These are phyloP conservation scores for Amanita inopinata DNA, from an alignment of 768 basidiomycete genomes.

Conservation along the genomic window DNA sequence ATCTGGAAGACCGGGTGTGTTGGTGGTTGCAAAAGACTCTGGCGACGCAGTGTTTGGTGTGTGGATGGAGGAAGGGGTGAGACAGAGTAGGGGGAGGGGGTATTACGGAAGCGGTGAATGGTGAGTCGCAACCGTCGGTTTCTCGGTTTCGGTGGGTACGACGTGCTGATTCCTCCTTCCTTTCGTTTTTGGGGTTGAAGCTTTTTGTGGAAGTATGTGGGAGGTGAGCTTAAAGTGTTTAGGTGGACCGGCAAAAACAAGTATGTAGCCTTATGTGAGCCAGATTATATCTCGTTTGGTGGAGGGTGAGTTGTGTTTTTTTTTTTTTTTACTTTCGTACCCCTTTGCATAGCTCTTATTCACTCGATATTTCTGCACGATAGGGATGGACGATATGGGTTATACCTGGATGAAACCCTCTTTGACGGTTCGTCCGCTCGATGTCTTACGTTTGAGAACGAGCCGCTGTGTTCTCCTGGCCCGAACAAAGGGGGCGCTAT, in stretches of 20 bases:
- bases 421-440: slow-evolving; percentile 75
- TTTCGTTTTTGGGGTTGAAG: slow-evolving; percentile 27
- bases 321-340: slow-evolving; percentile 1
- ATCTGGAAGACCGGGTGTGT: slow-evolving; percentile 3
- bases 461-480: slow-evolving; percentile 57
- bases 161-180: slow-evolving; percentile 2
- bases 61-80: slow-evolving; percentile 71
- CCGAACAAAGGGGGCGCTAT: slow-evolving; percentile 37
- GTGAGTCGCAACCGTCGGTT: slow-evolving; percentile 29
- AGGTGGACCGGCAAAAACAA: slow-evolving; percentile 85
- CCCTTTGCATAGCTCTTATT: neutral
- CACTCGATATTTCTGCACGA: slow-evolving; percentile 3
- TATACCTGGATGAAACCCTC: slow-evolving; percentile 79
- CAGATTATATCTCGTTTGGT: slow-evolving; percentile 76
- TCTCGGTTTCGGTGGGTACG: neutral
- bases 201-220: slow-evolving; percentile 66
- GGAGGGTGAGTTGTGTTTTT: slow-evolving; percentile 60
- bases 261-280: slow-evolving; percentile 83
- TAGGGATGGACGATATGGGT: slow-evolving; percentile 81
- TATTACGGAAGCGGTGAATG: slow-evolving; percentile 91
- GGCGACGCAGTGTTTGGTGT: slow-evolving; percentile 66
- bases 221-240: slow-evolving; percentile 47
- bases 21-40: slow-evolving; percentile 61
- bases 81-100: slow-evolving; percentile 42
- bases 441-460: slow-evolving; percentile 85